Base-by-base conservation (phyloP, 1,284 basidiomycete species). In the Puccinia horiana region DNA sequence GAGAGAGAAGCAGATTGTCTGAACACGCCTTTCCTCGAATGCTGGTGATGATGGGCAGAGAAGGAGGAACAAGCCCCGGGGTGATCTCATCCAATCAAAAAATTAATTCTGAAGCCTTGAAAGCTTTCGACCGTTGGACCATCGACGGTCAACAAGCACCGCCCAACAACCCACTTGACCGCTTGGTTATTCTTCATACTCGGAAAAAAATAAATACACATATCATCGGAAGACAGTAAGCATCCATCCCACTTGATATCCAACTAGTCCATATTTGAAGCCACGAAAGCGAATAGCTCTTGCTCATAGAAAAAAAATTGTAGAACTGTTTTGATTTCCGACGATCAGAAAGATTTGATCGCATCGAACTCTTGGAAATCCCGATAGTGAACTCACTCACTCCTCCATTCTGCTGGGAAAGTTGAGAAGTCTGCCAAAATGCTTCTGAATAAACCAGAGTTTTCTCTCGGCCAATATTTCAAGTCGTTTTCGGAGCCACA, bases 21-120 rank as follows among this genome's bases (percentile, higher is more conserved):
- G 63, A 65, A 37, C 63, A 42, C 63, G 1, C 18, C 14, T 40
- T 35, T 35, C 61, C 61, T 65, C 40, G 61, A 65, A 37, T 37
- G 63, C 35, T 12, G 58, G 20, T 42, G 63, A 23, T 65, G 63
- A 65, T 65, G 63, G 63, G 63, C 37, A 65, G 63, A 65, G 63
- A 12, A n/a, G n/a, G 35, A 65, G 61, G 26, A 40, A 4, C 11
- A 9, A 40, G 6, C 35, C 20, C 18, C 35, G 35, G 35, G 8
- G 35, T 65, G 29, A 63, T 29, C 32, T 32, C 58, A 65, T 26
- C 35, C 1, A 65, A 35, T n/a, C 61, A 35, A 65, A 12, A 65
- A 65, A 40, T 1, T 20, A 65, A 35, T 35, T 0, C 2, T 3
- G 37, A 16, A 3, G n/a, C n/a, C 20, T 61, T 61, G 32, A 32